Percentiles rank a stretch among this genome's conserved stretches.
These are phyloP conservation scores for Amanita fuliginea DNA, from an alignment of 768 basidiomycete genomes.

Conservation along the genomic window DNA sequence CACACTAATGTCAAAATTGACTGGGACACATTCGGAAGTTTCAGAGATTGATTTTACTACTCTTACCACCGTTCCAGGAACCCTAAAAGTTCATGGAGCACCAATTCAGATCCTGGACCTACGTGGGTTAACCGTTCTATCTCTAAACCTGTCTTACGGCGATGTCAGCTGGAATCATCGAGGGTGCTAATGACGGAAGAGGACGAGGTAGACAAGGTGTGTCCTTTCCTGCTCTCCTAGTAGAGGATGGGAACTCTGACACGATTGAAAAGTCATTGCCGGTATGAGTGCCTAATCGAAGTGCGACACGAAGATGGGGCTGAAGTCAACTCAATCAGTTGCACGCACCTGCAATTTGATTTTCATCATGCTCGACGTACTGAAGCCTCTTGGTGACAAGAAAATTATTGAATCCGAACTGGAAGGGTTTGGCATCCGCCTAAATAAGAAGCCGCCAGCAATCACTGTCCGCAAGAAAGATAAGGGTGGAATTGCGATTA, in stretches of 20 bases:
- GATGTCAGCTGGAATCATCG: constrained; percentile 83
- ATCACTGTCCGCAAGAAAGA: constrained; percentile 81
- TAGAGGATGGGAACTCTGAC: constrained; percentile 3
- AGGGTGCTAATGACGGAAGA: constrained; percentile 93
- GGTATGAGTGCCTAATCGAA: constrained; percentile 33
- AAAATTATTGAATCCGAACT: constrained; percentile 84
- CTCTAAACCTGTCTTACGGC: neutral
- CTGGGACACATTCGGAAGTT: constrained; percentile 92
- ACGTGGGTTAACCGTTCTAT: constrained; percentile 37
- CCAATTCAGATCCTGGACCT: constrained; percentile 92
- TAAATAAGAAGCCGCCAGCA: constrained; percentile 91
- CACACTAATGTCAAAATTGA: constrained; percentile 90
- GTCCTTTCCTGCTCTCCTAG: constrained; percentile 17
- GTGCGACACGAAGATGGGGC: constrained; percentile 8
- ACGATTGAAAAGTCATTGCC: constrained; percentile 48
- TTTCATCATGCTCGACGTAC: constrained; percentile 95
- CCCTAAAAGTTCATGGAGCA: constrained; percentile 89
- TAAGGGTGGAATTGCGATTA: constrained; percentile 88
- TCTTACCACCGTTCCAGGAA: constrained; percentile 91
- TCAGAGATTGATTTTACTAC: constrained; percentile 98
- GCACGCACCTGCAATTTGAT: constrained; percentile 97
- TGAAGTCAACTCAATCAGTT: constrained; percentile 34
- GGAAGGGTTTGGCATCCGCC: constrained; percentile 95
- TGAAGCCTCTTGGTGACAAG: constrained; percentile 96
- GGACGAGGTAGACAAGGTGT: constrained; percentile 90